Evolutionary conservation across 768 basidiomycete genomes (phyloP).

Genomic region (Leucocoprinus birnbaumii): DNA sequence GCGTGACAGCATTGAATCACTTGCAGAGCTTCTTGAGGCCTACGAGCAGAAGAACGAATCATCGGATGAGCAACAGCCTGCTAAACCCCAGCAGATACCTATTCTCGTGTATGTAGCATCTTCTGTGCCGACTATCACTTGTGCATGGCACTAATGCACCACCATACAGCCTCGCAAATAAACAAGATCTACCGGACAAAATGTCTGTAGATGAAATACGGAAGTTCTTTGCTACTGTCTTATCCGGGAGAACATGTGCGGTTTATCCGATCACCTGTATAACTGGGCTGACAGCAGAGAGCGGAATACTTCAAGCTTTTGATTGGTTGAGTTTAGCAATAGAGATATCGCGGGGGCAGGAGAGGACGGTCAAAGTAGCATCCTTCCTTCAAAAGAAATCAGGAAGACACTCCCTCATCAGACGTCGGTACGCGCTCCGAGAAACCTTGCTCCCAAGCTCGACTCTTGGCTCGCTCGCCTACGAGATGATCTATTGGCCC

Average conservation of each 20-base stretch:
- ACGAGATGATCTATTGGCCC: slow-evolving; percentile 22
- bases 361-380: too few species aligned
- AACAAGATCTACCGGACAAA: slow-evolving; percentile 55
- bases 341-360: slow-evolving; percentile 17
- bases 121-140: too few species aligned
- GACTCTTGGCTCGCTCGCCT: slow-evolving; percentile 32
- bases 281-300: slow-evolving; percentile 12
- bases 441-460: slow-evolving; percentile 29
- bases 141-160: too few species aligned
- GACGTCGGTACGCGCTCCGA: slow-evolving; percentile 17
- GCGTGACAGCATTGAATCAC: slow-evolving; percentile 46
- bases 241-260: slow-evolving; percentile 26
- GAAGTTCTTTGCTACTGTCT: slow-evolving; percentile 22
- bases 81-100: slow-evolving; percentile 16
- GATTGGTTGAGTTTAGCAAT: slow-evolving; percentile 34
- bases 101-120: slow-evolving; percentile 28
- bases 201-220: slow-evolving; percentile 47
- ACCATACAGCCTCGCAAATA: slow-evolving; percentile 57
- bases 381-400: too few species aligned
- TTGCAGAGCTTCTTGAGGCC: slow-evolving; percentile 25
- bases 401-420: slow-evolving; percentile 8
- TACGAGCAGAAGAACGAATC: slow-evolving; percentile 24
- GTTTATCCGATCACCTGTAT: slow-evolving; percentile 25
- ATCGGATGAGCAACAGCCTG: too few species aligned
- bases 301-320: slow-evolving; percentile 35